Evolutionary conservation across 2,329 filamentous ascomycete species (phyloP).

Genomic region (Colletotrichum destructivum): DNA sequence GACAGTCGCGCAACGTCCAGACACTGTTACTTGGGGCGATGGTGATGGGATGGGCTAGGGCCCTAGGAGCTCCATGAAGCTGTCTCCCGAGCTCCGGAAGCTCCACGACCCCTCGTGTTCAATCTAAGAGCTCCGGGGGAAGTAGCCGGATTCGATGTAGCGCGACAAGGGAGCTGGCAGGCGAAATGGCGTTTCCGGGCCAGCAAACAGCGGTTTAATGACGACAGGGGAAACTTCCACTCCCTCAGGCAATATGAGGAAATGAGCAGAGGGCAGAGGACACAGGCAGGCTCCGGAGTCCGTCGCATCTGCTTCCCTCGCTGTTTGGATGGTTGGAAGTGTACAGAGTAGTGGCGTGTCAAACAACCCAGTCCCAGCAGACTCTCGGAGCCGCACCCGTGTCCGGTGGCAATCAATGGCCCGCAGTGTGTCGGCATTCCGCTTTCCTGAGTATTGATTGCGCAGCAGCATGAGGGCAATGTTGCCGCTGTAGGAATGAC

Average conservation of each 20-base stretch:
- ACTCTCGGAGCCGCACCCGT: neutral
- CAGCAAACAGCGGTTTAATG: constrained; percentile 38
- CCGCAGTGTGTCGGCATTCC: constrained; percentile 6
- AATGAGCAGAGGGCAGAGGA: constrained; percentile 22
- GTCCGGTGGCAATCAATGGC: constrained; percentile 7
- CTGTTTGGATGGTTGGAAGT: neutral
- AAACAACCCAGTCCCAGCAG: neutral
- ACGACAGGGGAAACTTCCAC: constrained; percentile 27
- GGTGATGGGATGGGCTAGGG: neutral
- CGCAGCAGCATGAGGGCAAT: constrained; percentile 16
- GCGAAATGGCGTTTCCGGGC: constrained; percentile 41
- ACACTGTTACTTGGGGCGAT: neutral
- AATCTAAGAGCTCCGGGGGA: constrained; percentile 37
- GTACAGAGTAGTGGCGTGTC: neutral
- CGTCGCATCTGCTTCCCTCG: constrained; percentile 4
- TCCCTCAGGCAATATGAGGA: constrained; percentile 14
- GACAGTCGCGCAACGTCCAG: constrained; percentile 13
- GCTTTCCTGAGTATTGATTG: neutral
- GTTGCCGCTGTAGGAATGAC: constrained; percentile 33
- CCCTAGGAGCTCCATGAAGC: neutral
- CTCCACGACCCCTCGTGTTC: constrained; percentile 36
- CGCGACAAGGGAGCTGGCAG: constrained; percentile 39
- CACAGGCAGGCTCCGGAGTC: neutral
- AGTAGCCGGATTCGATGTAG: constrained; percentile 38
- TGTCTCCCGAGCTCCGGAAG: constrained; percentile 18